These are phyloP conservation scores for Colletotrichum acutatum DNA, from an alignment of 2,329 filamentous ascomycete genomes.

Conservation along the genomic window DNA sequence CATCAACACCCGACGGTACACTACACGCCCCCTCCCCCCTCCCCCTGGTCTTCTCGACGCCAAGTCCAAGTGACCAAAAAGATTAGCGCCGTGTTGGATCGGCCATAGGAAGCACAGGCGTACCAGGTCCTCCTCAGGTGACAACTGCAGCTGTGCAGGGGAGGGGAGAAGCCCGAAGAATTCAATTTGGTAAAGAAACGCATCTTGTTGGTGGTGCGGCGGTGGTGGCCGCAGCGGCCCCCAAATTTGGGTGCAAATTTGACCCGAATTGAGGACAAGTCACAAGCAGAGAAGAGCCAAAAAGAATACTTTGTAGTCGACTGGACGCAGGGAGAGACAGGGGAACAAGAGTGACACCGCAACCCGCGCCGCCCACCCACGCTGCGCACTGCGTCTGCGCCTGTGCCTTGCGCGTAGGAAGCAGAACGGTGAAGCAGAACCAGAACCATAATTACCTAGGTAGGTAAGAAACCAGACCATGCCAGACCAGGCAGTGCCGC, in stretches of 20 bases:
- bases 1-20: background rate
- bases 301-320: too few species aligned
- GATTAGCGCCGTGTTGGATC: slow-evolving; percentile 8
- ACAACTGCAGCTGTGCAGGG: slow-evolving; percentile 5
- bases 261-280: slow-evolving; percentile 9
- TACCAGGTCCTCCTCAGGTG: slow-evolving; percentile 1
- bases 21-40: background rate
- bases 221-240: background rate
- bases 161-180: background rate
- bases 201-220: background rate
- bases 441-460: too few species aligned
- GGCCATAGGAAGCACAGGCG: background rate
- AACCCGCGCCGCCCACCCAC: background rate
- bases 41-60: background rate
- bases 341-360: slow-evolving; percentile 12
- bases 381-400: background rate
- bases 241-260: background rate
- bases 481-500: background rate
- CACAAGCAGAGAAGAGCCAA: too few species aligned
- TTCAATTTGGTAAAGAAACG: background rate
- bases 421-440: too few species aligned
- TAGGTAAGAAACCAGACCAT: background rate
- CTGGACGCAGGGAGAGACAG: slow-evolving; percentile 12
- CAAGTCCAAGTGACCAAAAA: background rate
- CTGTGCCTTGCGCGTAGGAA: too few species aligned